Percentiles rank a stretch among this genome's conserved stretches.
Conservation (phyloP, 2,329 filamentous ascomycete genomes). For the Zasmidium citrigriseum region DNA sequence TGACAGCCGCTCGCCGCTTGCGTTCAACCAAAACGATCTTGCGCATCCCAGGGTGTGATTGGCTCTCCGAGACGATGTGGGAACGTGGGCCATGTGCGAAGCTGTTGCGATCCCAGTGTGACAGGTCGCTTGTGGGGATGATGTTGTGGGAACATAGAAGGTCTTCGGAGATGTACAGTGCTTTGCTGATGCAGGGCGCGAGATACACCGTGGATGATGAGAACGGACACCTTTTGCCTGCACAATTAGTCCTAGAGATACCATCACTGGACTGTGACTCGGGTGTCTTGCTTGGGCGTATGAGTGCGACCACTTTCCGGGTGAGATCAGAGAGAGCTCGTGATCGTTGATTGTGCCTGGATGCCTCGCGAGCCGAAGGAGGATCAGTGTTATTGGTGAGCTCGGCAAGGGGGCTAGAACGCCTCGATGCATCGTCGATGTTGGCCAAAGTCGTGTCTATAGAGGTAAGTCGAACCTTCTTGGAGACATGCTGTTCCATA, state of each 20-base stretch:
- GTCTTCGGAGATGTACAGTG: slow-evolving; percentile 31
- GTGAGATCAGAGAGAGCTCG: slow-evolving; percentile 7
- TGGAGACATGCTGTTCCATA: background rate
- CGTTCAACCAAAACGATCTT: slow-evolving; percentile 37
- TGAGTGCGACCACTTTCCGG: slow-evolving; percentile 7
- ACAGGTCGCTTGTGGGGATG: slow-evolving; percentile 13
- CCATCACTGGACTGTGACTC: background rate
- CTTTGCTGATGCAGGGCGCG: slow-evolving; percentile 31
- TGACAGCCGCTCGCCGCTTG: slow-evolving; percentile 19
- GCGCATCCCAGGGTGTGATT: slow-evolving; percentile 31
- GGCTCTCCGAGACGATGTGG: slow-evolving; percentile 33
- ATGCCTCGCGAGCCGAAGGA: background rate
- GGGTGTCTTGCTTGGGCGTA: background rate
- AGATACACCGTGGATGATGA: slow-evolving; percentile 26
- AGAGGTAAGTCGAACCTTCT: background rate
- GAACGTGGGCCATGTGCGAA: slow-evolving; percentile 22
- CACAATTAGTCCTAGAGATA: slow-evolving; percentile 5
- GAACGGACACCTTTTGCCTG: slow-evolving; percentile 24
- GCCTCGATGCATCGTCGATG: background rate
- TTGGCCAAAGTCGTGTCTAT: background rate
- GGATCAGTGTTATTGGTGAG: slow-evolving; percentile 17
- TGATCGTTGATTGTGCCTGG: slow-evolving; percentile 1
- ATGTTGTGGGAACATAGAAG: slow-evolving; percentile 28
- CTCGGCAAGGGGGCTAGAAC: slow-evolving; percentile 17
- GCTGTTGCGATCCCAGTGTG: slow-evolving; percentile 34